A percentile compares a stretch with the other conserved stretches of the same genome.
These are phyloP conservation scores for Chaetomium sp. DNA, from an alignment of 2,329 filamentous ascomycete species.

Conservation along the genomic window DNA sequence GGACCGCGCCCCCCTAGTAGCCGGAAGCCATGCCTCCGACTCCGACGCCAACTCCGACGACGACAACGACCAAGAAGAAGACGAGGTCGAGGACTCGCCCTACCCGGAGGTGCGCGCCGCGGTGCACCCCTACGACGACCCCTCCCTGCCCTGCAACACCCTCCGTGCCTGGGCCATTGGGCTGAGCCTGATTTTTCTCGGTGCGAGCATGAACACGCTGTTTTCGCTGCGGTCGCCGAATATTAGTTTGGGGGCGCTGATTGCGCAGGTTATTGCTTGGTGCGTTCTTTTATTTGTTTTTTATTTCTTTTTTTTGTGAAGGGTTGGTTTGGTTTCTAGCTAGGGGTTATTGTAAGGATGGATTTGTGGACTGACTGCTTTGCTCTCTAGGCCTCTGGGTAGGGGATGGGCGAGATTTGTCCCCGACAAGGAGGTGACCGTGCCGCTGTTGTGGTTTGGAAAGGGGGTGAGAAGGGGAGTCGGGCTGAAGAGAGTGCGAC, in stretches of 20 bases:
- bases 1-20: conserved; percentile 13
- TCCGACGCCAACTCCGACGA: conserved; percentile 25
- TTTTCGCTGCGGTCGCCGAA: conserved; percentile 64
- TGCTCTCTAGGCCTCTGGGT: conserved; percentile 52
- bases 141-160: conserved; percentile 64
- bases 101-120: conserved; percentile 68
- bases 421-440: conserved; percentile 49
- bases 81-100: conserved; percentile 60
- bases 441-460: neutral
- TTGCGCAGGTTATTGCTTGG: conserved; percentile 66
- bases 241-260: conserved; percentile 61
- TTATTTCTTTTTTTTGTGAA: neutral
- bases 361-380: neutral
- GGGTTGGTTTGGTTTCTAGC: neutral
- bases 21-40: conserved; percentile 2
- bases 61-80: neutral
- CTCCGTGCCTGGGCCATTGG: conserved; percentile 67
- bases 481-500: neutral
- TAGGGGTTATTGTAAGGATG: neutral
- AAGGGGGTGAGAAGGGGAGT: neutral
- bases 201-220: conserved; percentile 64
- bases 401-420: conserved; percentile 61
- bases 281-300: neutral
- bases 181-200: conserved; percentile 56
- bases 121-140: conserved; percentile 65